Base-by-base conservation (phyloP, 1,284 basidiomycete genomes). In the Xerocomus nothofagi region DNA sequence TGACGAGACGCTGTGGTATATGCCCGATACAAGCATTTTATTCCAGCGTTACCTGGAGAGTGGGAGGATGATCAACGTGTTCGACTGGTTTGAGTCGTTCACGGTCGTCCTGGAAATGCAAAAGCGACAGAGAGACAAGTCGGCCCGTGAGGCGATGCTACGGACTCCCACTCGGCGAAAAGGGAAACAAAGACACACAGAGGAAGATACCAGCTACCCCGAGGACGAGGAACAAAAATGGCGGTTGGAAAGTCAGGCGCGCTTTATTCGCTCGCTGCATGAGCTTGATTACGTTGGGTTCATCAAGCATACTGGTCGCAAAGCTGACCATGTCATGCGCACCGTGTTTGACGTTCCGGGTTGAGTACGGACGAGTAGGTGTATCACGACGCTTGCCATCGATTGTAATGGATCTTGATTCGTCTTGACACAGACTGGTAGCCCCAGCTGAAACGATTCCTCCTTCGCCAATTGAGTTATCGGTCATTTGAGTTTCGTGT, bases 81-180 rank as follows among this genome's bases (percentile, higher is more conserved):
- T 86, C 61, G 88, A 91, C 65, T 90, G 88, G 88, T 90, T 81
- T 60, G 81, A 86, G 56, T 76, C 83, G 14, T 91, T 91, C 62
- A 74, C 76, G 30, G 67, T 73, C 24, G 82, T 79, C 32, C 65
- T 88, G 44, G 84, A 88, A 58, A 69, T 66, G 4, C 85, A 86
- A 65, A 64, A 47, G 20, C 51, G 52, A 6, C 50, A 47, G 42
- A 58, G 27, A 39, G 50, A 53, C 2, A 29, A n/a, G 4, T 18
- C 50, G n/a, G 53, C 56, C 9, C 55, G 47, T 26, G 58, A 59
- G 30, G 41, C 42, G 7, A 17, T 17, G 51, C 56, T 21, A 43
- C 47, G 6, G 27, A 56, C 55, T 40, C 67, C 47, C 55, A 44
- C 59, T 58, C 67, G 63, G 47, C 21, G 70, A 61, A 51, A 66